Base-by-base conservation (phyloP, 148 eudicot genomes). In the Simmondsia chinensis region DNA sequence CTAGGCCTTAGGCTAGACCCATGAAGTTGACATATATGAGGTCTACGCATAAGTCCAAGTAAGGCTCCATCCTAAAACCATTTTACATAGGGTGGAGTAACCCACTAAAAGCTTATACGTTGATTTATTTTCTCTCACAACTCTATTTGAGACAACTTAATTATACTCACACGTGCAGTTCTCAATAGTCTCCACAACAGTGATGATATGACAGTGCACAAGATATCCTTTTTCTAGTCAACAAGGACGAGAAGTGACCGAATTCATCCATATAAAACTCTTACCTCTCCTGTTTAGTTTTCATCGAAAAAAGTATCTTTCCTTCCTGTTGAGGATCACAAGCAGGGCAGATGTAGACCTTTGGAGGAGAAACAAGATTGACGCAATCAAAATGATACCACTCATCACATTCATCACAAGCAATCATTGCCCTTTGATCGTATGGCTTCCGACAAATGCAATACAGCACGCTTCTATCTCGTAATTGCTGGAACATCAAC, bases 361-460 rank as follows among this genome's bases (percentile, higher is more conserved):
- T 73, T 11, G 96, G 99, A 9, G 87, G 39, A 12, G 78, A 68
- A 34, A 75, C 59, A 44, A 93, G 35, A 34, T 79, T 74, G 48
- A 93, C 65, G 50, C 99, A 93, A 56, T 82, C 94, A 56, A 93
- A 93, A 52, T 93, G 99, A 73, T 93, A 93, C 99, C 99, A 93
- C 52, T 93, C 99, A 18, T 93, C 87, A 58, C 99, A 91, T 28
- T 85, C 59, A 68, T 91, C 97, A 68, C 97, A 91, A 20, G 97
- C 97, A 54, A 91, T 76, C 96, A 93, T 86, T 28, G 83, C 71
- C 62, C 84, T 70, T 73, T 77, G 75, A 61, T 80, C 83, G 43
- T 82, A 74, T 3, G 99, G 96, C 71, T 71, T 93, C 47, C 99
- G 83, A 49, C 99, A 93, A 33, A 93, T 86, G 73, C 96, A 93